Evolutionary conservation across 2,329 filamentous ascomycete species (phyloP), one percentile per base, ranked within the genome.

Genomic region (Helotiales sp.): DNA sequence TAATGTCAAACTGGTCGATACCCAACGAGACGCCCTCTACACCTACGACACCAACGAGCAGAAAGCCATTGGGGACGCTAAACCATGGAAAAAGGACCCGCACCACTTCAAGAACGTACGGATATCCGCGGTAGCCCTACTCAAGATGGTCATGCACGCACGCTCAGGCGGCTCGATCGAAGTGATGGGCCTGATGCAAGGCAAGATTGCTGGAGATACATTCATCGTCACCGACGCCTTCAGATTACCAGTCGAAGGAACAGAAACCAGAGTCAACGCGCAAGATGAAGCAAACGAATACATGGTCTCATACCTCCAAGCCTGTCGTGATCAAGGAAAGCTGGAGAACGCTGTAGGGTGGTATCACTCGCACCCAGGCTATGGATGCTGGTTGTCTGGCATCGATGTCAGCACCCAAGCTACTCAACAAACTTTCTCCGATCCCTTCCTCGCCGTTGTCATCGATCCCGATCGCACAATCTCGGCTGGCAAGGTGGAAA

Each of bases 91-190:
- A 50, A 79, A 78, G 47, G 87, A 97, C 70, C 87, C 89, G 0
- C 82, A 91, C 74, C 87, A 97, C 79, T 99, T 98, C 83, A 96
- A 93, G 73, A 83, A 89, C 54, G 91, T 98, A 47, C 91, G 93
- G 69, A 93, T 99, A 75, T 96, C 91, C 52, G 92, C 95, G 58
- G 88, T 96, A 12, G 95, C 95, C 5, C 84, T 99, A 58, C 84
- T 98, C 67, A 99, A 99, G 78, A 99, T 99, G 95, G 91, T 96
- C 63, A 98, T 97, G 90, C 95, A 99, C 73, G 95, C 95, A 9
- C 90, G 95, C n/a, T 93, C 91, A 0, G 95, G 95, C 64, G 93
- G 95, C 57, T 86, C 85, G 27, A 83, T 98, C 64, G 95, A 99
- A 78, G 84, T 99, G 68, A 99, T 99, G 95, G 95, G 95, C 57